These are phyloP conservation scores for Calonectria hawksworthii DNA, from an alignment of 2,329 filamentous ascomycete species.

Conservation along the genomic window DNA sequence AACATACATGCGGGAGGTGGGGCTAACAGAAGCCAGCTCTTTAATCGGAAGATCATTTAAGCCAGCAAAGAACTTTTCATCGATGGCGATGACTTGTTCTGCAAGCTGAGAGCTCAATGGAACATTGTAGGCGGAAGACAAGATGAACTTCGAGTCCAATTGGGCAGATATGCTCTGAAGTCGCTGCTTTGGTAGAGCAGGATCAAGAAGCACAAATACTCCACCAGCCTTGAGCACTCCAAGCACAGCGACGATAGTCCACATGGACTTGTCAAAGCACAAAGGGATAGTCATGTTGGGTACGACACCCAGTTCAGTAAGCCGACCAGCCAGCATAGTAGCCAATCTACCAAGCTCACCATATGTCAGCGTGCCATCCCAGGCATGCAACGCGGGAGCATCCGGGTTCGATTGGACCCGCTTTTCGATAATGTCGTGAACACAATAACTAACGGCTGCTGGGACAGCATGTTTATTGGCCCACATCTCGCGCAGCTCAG, in stretches of 20 bases:
- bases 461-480: neutral
- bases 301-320: neutral
- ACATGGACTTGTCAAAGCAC: constrained; percentile 10
- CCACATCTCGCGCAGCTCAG: neutral
- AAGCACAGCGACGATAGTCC: neutral
- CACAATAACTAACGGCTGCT: neutral
- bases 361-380: constrained; percentile 15
- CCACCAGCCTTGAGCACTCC: neutral
- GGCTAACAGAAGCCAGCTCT: too few relatives aligned
- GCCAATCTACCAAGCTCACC: neutral
- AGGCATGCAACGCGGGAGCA: constrained; percentile 37
- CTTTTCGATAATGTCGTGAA: neutral
- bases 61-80: neutral
- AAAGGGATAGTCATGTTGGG: neutral
- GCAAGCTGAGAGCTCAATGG: neutral
- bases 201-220: constrained; percentile 1
- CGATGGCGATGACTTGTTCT: neutral
- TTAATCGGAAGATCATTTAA: too few relatives aligned
- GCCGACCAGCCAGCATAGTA: neutral
- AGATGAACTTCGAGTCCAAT: neutral
- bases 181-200: neutral
- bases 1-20: neutral
- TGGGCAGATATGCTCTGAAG: neutral
- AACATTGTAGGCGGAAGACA: neutral
- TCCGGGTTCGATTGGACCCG: neutral